Conservation (phyloP, 371 early-diverging fungal species). For the Syncephalastrum monosporum region DNA sequence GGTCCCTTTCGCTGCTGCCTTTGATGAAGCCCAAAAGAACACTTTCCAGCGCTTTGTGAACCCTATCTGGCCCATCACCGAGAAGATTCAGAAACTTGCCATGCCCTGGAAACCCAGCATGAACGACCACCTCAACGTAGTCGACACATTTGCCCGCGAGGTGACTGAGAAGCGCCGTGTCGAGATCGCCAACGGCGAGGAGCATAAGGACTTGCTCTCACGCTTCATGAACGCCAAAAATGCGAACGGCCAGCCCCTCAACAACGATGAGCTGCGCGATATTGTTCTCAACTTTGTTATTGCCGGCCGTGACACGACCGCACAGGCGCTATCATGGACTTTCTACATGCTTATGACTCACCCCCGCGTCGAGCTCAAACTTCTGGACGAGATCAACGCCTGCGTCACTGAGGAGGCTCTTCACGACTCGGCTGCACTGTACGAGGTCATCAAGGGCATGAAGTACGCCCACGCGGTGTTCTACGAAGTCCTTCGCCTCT, state of each 20-base stretch:
- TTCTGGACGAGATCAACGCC: slow-evolving; percentile 60
- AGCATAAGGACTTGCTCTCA: slow-evolving; percentile 50
- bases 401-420: slow-evolving; percentile 29
- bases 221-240: slow-evolving; percentile 58
- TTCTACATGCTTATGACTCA: slow-evolving; percentile 58
- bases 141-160: slow-evolving; percentile 46
- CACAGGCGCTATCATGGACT: slow-evolving; percentile 73
- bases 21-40: slow-evolving; percentile 47
- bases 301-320: slow-evolving; percentile 71
- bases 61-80: slow-evolving; percentile 38
- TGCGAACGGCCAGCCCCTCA: slow-evolving; percentile 47
- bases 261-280: slow-evolving; percentile 56
- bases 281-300: slow-evolving; percentile 71
- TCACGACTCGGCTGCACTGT: slow-evolving; percentile 28
- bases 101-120: slow-evolving; percentile 24
- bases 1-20: slow-evolving; percentile 53
- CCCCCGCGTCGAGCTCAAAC: slow-evolving; percentile 50
- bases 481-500: slow-evolving; percentile 67
- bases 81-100: slow-evolving; percentile 14
- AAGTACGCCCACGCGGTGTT: slow-evolving; percentile 61
- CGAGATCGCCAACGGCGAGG: slow-evolving; percentile 19
- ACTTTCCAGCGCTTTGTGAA: slow-evolving; percentile 40
- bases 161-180: slow-evolving; percentile 42
- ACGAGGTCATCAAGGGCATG: slow-evolving; percentile 49
- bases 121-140: slow-evolving; percentile 31